Base-by-base conservation (phyloP, 2,329 filamentous ascomycete genomes). In the Verticillium zaregamsianum region DNA sequence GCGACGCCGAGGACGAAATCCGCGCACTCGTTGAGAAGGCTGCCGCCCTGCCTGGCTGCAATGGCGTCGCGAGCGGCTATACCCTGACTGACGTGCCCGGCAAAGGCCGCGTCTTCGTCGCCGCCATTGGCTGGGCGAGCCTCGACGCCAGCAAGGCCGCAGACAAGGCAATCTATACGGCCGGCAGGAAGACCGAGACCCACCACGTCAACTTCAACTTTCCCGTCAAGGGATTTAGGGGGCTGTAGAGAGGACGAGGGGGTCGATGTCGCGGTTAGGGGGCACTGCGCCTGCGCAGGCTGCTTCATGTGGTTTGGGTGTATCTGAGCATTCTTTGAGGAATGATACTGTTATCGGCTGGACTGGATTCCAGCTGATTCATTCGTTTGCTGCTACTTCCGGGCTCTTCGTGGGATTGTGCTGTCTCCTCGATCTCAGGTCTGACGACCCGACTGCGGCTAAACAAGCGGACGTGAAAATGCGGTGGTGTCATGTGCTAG, bases 1-100 rank as follows among this genome's bases (percentile, higher is more conserved):
- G 76, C 72, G 45, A 69, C 61, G 32, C 79, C 76, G 69, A 81
- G 72, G 66, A 68, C 8, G 62, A 61, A 31, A 65, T 71, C 60
- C 66, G 65, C 14, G 64, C 64, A 39, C 8, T 63, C 17, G 60
- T 71, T 9, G 63, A 67, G 56, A 63, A 63, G n/a, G 67, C 66
- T 37, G 65, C 61, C 25, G 52, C 54, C 59, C 52, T 68, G 15
- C 61, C 61, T 15, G 69, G 69, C 11, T 71, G 68, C 61, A 70
- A 68, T 35, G 68, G 69, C 25, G 65, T 65, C 14, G 66, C 69
- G 52, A 65, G 66, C 37, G 69, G 67, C 55, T 64, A 63, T 56
- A 63, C 69, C 12, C 55, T 64, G 58, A 15, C 57, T 20, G 55
- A 57, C n/a, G 55, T 57, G 3, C 32, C 64, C 7, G 66, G 64